These are phyloP conservation scores for Cordyceps farinosa DNA, from an alignment of 2,329 filamentous ascomycete genomes.

Conservation along the genomic window DNA sequence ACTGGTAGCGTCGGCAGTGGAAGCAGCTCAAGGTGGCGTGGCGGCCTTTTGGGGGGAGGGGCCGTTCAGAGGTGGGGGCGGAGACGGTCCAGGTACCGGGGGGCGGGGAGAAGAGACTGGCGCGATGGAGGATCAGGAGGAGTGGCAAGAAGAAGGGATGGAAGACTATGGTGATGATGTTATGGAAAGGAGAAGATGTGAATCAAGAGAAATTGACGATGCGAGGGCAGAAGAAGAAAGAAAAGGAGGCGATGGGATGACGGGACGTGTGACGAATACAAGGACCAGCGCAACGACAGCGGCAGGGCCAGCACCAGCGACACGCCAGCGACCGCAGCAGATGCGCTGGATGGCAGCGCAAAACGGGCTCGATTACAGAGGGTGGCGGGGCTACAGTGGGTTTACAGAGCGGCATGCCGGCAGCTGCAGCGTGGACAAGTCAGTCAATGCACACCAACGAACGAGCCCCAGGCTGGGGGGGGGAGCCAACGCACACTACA, in stretches of 20 bases:
- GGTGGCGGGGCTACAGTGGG: neutral
- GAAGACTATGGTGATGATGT: neutral
- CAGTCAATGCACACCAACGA: neutral
- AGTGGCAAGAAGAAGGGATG: neutral
- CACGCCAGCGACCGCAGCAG: neutral
- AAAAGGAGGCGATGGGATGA: neutral
- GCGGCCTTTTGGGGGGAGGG: neutral
- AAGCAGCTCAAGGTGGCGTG: neutral
- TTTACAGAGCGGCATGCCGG: neutral
- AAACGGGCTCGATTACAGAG: neutral
- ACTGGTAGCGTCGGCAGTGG: neutral
- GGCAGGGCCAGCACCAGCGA: neutral
- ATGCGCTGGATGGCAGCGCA: neutral
- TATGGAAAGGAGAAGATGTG: neutral
- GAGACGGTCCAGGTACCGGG: conserved; percentile 6
- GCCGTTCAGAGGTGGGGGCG: conserved; percentile 4
- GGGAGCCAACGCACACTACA: neutral
- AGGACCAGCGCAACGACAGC: neutral
- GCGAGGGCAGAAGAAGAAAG: neutral
- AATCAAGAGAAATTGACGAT: neutral
- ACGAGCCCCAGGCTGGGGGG: neutral
- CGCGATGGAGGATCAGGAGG: neutral
- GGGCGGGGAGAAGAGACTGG: neutral
- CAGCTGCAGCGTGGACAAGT: neutral
- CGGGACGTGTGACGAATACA: neutral